Evolutionary conservation across 805 yeast genomes (phyloP), one percentile per base, ranked within the genome.

Genomic region (Teunomyces atbi): DNA sequence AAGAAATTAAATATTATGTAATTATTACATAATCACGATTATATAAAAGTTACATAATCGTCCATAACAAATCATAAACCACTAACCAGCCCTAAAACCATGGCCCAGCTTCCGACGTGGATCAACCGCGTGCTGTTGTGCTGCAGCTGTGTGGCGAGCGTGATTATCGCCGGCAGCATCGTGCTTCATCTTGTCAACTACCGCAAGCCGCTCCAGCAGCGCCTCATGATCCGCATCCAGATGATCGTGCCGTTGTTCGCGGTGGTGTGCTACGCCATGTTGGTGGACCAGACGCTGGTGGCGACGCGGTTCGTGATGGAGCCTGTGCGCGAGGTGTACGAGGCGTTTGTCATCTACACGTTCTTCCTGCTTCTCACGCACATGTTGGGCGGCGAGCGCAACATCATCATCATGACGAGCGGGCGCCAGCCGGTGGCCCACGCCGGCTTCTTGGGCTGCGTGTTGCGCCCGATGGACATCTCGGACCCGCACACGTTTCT

Each of bases 321-420:
- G 54, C 96, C 96, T 0, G 57, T 87, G 0, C 73, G 94, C 38
- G 99, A 94, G 61, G 80, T 92, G 1, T 94, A 94, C 65, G 99
- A 94, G 65, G 97, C 98, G 0, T 89, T 94, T 66, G 97, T 91
- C 28, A 87, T 94, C 28, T 94, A 94, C 65, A 89, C 97, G 1
- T 94, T 94, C 62, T 92, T 88, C 70, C 78, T 92, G 27, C 73
- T 90, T 23, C 71, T 94, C 45, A 89, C 95, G 0, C 79, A 83
- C 51, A 78, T 89, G 71, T 73, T 94, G 7, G 98, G 97, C 0
- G 99, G 99, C 13, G 99, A 95, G 60, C 74, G 96, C 42, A 81
- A 81, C 48, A 89, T 94, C 20, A 84, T 94, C 27, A 79, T 87
- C 42, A 69, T 74, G 49, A 73, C 87, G 18, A 77, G 86, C 41